phyloP scores from a whole-genome alignment of 371 early-diverging fungal genomes.

The Mucor saturninus region DNA sequence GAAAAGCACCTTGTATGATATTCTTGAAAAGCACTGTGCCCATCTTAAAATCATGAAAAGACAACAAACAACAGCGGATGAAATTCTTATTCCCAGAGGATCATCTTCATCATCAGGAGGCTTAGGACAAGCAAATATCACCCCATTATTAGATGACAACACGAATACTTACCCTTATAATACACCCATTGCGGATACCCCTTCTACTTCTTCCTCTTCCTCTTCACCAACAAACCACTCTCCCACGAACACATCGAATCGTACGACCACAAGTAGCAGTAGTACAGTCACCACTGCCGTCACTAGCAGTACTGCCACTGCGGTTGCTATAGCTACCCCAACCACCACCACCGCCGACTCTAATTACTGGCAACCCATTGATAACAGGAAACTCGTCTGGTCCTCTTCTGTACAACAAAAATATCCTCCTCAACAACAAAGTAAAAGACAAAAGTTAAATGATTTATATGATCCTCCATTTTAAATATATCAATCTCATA shows the following conservation, averaged over 20 bases:
- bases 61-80: conserved; percentile 5
- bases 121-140: conserved; percentile 3
- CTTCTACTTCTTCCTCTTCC: conserved; percentile 19
- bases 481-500: not conserved
- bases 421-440: conserved; percentile 1
- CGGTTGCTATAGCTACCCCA: not conserved
- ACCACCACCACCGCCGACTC: conserved; percentile 4
- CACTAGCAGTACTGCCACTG: not conserved
- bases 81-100: conserved; percentile 10
- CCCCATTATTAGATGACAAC: conserved; percentile 8
- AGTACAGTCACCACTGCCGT: conserved; percentile 2
- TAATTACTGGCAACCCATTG: conserved; percentile 16
- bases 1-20: conserved; percentile 52
- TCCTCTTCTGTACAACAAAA: conserved; percentile 17
- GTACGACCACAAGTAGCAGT: too few species aligned
- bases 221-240: conserved; percentile 3
- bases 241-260: not conserved
- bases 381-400: conserved; percentile 22
- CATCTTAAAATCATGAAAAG: conserved; percentile 50
- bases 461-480: conserved; percentile 19
- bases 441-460: conserved; percentile 16
- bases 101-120: too few species aligned
- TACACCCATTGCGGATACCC: conserved; percentile 5
- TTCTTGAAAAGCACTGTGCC: conserved; percentile 68
- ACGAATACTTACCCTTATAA: not conserved